These are phyloP conservation scores for Cutaneotrichosporon curvatum DNA, from an alignment of 1,284 basidiomycete species.

Conservation along the genomic window DNA sequence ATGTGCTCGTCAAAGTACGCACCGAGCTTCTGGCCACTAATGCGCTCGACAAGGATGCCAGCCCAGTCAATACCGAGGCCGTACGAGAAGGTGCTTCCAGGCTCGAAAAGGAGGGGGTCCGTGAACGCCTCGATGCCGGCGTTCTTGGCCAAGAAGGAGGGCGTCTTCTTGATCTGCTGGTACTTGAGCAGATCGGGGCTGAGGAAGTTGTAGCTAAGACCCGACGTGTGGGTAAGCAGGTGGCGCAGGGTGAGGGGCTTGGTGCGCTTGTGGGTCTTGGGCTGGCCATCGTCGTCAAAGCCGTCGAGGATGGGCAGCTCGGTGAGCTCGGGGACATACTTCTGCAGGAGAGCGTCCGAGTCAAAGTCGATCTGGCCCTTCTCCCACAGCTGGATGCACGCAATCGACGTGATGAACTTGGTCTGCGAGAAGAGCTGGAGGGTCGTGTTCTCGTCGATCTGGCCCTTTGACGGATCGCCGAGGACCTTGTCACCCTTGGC, in stretches of 20 bases:
- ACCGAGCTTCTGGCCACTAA: slow-evolving; percentile 30
- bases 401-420: slow-evolving; percentile 27
- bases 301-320: slow-evolving; percentile 25
- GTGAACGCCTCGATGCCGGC: slow-evolving; percentile 12
- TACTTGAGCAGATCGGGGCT: neutral
- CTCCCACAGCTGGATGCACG: slow-evolving; percentile 14
- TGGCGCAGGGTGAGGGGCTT: slow-evolving; percentile 33
- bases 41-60: slow-evolving; percentile 31
- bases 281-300: slow-evolving; percentile 24
- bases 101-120: slow-evolving; percentile 29
- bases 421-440: slow-evolving; percentile 35
- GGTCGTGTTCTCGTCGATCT: slow-evolving; percentile 23
- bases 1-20: slow-evolving; percentile 36
- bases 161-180: slow-evolving; percentile 1
- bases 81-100: slow-evolving; percentile 31
- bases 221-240: slow-evolving; percentile 33
- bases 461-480: slow-evolving; percentile 21
- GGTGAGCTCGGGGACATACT: slow-evolving; percentile 30
- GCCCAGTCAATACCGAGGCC: slow-evolving; percentile 39
- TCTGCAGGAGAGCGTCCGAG: slow-evolving; percentile 16
- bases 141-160: slow-evolving; percentile 10
- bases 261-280: slow-evolving; percentile 20
- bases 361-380: slow-evolving; percentile 19
- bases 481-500: slow-evolving; percentile 24
- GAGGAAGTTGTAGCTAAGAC: slow-evolving; percentile 11